These are phyloP conservation scores for Kalanchoe fedtschenkoi DNA, from an alignment of 164 flowering plant species.

Conservation along the genomic window DNA sequence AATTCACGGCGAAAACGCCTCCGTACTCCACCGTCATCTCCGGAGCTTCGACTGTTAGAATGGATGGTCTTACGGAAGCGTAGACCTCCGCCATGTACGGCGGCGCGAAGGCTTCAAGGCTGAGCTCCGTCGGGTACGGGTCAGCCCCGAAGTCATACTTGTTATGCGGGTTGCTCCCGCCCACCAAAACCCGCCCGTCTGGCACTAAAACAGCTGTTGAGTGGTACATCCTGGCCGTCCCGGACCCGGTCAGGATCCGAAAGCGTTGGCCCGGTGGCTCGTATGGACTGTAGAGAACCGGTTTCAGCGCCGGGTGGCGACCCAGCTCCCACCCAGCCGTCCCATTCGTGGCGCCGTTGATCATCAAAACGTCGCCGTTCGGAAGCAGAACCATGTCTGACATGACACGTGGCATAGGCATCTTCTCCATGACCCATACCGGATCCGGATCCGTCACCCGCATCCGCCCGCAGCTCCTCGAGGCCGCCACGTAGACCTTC, in stretches of 20 bases:
- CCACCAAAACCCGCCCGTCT: slow-evolving; percentile 77
- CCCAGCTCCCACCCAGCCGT: slow-evolving; percentile 82
- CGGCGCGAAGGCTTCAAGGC: slow-evolving; percentile 65
- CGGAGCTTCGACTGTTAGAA: slow-evolving; percentile 22
- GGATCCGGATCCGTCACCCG: slow-evolving; percentile 42
- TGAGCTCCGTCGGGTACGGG: slow-evolving; percentile 62
- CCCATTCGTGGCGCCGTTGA: slow-evolving; percentile 70
- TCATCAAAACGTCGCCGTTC: slow-evolving; percentile 50
- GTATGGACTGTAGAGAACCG: slow-evolving; percentile 41
- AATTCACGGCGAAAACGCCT: slow-evolving; percentile 26
- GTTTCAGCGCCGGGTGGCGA: slow-evolving; percentile 38
- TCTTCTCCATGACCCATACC: slow-evolving; percentile 55
- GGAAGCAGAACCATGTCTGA: slow-evolving; percentile 64
- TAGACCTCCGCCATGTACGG: slow-evolving; percentile 27
- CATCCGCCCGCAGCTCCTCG: slow-evolving; percentile 58
- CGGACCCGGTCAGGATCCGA: slow-evolving; percentile 29
- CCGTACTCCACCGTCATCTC: slow-evolving; percentile 20
- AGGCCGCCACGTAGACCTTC: slow-evolving; percentile 29
- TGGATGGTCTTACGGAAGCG: slow-evolving; percentile 30
- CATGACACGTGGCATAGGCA: slow-evolving; percentile 83
- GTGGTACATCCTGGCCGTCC: slow-evolving; percentile 66
- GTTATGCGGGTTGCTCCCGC: slow-evolving; percentile 80
- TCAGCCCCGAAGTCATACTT: slow-evolving; percentile 43
- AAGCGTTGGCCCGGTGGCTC: slow-evolving; percentile 34
- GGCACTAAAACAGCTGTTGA: slow-evolving; percentile 54